phyloP scores from a whole-genome alignment of 352 stramenopile genomes.

The Phytophthora pseudosyringae region DNA sequence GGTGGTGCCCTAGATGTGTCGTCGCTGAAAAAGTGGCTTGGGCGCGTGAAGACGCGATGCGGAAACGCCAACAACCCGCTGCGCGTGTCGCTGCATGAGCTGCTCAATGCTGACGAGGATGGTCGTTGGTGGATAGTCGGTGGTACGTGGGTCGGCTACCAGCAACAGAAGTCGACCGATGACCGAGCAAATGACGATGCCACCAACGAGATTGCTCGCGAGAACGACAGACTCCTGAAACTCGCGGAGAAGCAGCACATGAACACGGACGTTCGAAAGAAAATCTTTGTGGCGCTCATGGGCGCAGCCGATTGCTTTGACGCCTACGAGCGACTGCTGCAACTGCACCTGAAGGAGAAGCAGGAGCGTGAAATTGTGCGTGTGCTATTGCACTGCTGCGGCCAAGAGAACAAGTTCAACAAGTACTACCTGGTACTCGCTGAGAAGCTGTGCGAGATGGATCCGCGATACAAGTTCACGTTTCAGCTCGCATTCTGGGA shows the following conservation, averaged over 20 bases:
- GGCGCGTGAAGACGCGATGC: constrained; percentile 93
- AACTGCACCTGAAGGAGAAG: constrained; percentile 91
- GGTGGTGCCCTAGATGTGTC: constrained; percentile 65
- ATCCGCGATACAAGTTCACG: constrained; percentile 95
- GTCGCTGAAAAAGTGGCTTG: constrained; percentile 93
- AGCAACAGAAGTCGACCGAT: constrained; percentile 43
- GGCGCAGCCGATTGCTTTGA: constrained; percentile 95
- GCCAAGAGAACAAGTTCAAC: constrained; percentile 92
- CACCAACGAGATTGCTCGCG: constrained; percentile 23
- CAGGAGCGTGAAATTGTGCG: constrained; percentile 94
- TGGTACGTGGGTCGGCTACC: constrained; percentile 92
- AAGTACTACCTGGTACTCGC: constrained; percentile 96
- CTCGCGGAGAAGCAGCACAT: constrained; percentile 97
- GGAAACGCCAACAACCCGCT: constrained; percentile 78
- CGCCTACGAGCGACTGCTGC: constrained; percentile 95
- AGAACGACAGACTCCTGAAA: constrained; percentile 83
- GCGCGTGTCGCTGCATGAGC: constrained; percentile 75
- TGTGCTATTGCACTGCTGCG: constrained; percentile 95
- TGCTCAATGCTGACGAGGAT: constrained; percentile 83
- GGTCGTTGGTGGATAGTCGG: constrained; percentile 98
- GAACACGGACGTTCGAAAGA: constrained; percentile 95
- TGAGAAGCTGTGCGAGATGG: constrained; percentile 93
- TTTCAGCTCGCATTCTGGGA: constrained; percentile 98
- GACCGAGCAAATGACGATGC: constrained; percentile 38
- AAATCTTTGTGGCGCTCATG: constrained; percentile 98